These are phyloP conservation scores for Komagataella pseudopastoris DNA, from an alignment of 805 yeast species.

Conservation along the genomic window DNA sequence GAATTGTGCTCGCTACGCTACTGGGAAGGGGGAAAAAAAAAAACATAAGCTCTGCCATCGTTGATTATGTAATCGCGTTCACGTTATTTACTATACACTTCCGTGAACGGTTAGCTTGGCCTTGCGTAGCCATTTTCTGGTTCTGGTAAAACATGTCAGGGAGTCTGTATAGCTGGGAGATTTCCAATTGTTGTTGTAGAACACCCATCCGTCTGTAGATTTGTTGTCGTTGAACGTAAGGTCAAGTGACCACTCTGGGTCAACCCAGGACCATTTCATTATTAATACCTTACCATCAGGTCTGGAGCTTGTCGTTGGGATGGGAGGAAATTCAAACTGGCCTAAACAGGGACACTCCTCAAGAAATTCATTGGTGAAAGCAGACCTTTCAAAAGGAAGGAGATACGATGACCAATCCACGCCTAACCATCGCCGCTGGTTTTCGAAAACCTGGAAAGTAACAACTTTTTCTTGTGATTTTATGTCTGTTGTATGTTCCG, in stretches of 20 bases:
- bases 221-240: constrained; percentile 21
- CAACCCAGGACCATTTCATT: constrained; percentile 47
- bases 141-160: constrained; percentile 34
- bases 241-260: constrained; percentile 35
- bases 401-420: constrained; percentile 42
- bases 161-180: constrained; percentile 27
- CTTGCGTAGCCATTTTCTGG: constrained; percentile 35
- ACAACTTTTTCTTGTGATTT: constrained; percentile 22
- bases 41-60: neutral
- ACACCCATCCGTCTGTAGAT: constrained; percentile 37
- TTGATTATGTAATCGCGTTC: neutral
- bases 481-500: constrained; percentile 4
- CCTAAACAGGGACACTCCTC: constrained; percentile 16
- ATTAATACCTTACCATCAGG: constrained; percentile 11
- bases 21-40: neutral
- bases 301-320: constrained; percentile 1
- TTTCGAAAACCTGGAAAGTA: constrained; percentile 36
- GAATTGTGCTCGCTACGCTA: neutral
- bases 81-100: neutral
- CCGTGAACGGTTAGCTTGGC: constrained; percentile 15
- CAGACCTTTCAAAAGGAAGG: constrained; percentile 37
- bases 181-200: constrained; percentile 38
- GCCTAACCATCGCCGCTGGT: constrained; percentile 51
- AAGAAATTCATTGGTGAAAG: constrained; percentile 29
- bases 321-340: constrained; percentile 30